Evolutionary conservation across 2,329 filamentous ascomycete genomes (phyloP).

Genomic region (Thielaviopsis punctulata): DNA sequence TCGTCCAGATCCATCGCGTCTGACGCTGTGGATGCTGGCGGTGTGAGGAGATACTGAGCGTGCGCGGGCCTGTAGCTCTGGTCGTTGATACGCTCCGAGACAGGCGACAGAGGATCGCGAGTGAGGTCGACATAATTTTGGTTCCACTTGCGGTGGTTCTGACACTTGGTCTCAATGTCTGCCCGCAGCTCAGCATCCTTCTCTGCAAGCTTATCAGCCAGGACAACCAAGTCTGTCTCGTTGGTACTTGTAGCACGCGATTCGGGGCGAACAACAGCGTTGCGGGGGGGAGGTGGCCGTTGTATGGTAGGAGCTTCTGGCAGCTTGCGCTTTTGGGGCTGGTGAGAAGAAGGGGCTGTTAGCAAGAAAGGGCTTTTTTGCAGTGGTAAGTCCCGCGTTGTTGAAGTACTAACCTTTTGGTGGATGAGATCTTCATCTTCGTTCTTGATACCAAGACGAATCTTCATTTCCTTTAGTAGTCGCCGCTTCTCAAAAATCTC

Average conservation of each 20-base stretch:
- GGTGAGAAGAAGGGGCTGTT: constrained; percentile 21
- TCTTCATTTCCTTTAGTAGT: constrained; percentile 73
- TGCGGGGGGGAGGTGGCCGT: constrained; percentile 45
- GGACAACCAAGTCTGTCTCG: constrained; percentile 61
- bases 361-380: constrained; percentile 17
- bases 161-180: constrained; percentile 73
- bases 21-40: constrained; percentile 38
- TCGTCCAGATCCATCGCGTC: constrained; percentile 41
- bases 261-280: constrained; percentile 29
- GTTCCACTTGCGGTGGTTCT: constrained; percentile 86
- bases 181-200: constrained; percentile 64
- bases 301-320: constrained; percentile 41
- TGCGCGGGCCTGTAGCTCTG: constrained; percentile 54
- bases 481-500: constrained; percentile 68
- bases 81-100: constrained; percentile 43
- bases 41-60: constrained; percentile 52
- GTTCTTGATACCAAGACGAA: constrained; percentile 72
- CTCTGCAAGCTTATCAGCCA: constrained; percentile 63
- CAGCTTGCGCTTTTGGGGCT: constrained; percentile 55
- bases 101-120: constrained; percentile 65
- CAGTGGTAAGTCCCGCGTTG: constrained; percentile 13
- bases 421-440: constrained; percentile 92
- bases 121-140: constrained; percentile 78
- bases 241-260: constrained; percentile 20
- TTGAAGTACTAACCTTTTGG: constrained; percentile 53